Evolutionary conservation across 805 yeast genomes (phyloP), one percentile per base, ranked within the genome.

Genomic region (Metschnikowia arizonensis): DNA sequence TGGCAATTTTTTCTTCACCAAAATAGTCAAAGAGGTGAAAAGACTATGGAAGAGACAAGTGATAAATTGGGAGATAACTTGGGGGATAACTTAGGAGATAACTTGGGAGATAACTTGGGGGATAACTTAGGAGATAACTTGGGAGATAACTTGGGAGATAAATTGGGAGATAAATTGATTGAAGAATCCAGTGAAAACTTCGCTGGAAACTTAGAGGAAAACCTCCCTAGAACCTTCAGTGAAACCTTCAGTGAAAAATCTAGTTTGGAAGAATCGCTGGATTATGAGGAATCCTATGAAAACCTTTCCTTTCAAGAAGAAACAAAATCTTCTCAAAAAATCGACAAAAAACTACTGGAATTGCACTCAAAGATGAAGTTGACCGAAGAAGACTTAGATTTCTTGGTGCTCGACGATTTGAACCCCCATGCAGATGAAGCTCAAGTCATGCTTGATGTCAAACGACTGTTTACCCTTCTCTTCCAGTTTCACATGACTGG

Each of bases 391-490:
- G 42, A 38, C 23, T 33, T 35, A n/a, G 33, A 18, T 10, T 17
- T 49, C 24, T 39, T 49, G 12, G 33, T 31, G 21, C 33, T 51
- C 24, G 46, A 52, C 38, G 66, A 71, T 33, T 53, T 73, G 37
- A 66, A 66, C 1, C 66, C 70, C 2, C 95, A 86, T 58, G 66
- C 65, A 41, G 96, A 88, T 58, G 93, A 85, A 55, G 77, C 76
- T 6, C 99, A 91, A 63, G 88, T 89, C 1, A 62, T 68, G 40
- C 74, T 88, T 45, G 99, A 91, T 63, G 83, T 88, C 2, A 78
- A 78, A 17, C 66, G 99, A 42, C 79, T 95, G 11, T 84, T 83
- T 58, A 76, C 72, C 6, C 56, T 67, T 9, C 46, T 64, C 32
- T 54, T 57, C n/a, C 72, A 69, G 37, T 52, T 59, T 23, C 42